phyloP scores from a whole-genome alignment of 768 basidiomycete species.

The Boletus pseudopeckii region DNA sequence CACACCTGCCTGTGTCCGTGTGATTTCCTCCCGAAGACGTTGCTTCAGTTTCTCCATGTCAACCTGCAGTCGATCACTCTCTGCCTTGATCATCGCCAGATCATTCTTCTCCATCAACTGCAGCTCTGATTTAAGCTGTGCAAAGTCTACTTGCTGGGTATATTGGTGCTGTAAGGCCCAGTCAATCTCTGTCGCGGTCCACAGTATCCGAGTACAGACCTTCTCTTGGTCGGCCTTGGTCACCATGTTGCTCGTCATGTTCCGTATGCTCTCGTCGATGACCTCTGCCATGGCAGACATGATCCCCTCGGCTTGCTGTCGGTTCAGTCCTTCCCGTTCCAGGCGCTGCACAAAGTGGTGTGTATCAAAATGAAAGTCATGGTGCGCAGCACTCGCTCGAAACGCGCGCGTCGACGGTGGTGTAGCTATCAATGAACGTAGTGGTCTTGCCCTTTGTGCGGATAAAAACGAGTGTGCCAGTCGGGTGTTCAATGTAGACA shows the following conservation, averaged over 20 bases:
- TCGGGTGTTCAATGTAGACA: conserved; percentile 11
- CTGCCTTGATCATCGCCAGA: conserved; percentile 89
- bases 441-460: conserved; percentile 1
- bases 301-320: conserved; percentile 92
- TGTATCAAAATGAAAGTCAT: conserved; percentile 88
- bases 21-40: conserved; percentile 86
- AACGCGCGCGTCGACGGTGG: conserved; percentile 20
- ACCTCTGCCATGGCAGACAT: conserved; percentile 97
- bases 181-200: conserved; percentile 3
- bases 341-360: conserved; percentile 91
- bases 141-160: conserved; percentile 95
- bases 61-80: conserved; percentile 87
- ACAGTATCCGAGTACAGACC: conserved; percentile 41
- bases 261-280: conserved; percentile 93
- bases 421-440: background rate
- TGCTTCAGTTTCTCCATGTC: conserved; percentile 97
- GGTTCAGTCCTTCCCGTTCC: conserved; percentile 83
- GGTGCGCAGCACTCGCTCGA: conserved; percentile 25
- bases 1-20: conserved; percentile 89
- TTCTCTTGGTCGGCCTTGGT: conserved; percentile 96
- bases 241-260: conserved; percentile 96
- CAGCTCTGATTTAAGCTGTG: conserved; percentile 92
- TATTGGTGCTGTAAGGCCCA: conserved; percentile 66
- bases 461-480: conserved; percentile 1
- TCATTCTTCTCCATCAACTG: conserved; percentile 98